These are phyloP conservation scores for Globisporangium megalacanthum DNA, from an alignment of 352 stramenopile genomes.

Conservation along the genomic window DNA sequence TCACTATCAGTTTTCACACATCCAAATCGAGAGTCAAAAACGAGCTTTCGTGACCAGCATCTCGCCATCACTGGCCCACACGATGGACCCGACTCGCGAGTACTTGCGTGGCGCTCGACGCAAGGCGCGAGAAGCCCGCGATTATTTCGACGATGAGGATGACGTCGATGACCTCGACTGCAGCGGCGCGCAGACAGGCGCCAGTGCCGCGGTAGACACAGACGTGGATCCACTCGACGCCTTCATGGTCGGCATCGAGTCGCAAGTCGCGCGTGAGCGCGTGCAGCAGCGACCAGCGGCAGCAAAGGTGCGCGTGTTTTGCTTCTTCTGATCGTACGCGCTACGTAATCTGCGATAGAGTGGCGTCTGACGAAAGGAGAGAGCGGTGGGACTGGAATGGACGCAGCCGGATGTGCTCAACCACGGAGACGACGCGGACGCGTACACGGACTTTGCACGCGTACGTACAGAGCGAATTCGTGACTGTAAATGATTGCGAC, in stretches of 20 bases:
- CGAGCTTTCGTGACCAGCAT: too few relatives aligned
- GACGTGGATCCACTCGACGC: constrained; percentile 82
- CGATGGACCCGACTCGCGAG: constrained; percentile 41
- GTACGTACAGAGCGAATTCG: not conserved
- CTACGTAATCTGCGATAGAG: not conserved
- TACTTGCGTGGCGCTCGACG: constrained; percentile 57
- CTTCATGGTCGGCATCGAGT: constrained; percentile 81
- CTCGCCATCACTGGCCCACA: not conserved
- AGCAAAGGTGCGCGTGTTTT: constrained; percentile 25
- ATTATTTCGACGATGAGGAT: constrained; percentile 41
- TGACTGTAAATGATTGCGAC: not conserved
- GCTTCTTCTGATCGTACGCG: too few relatives aligned
- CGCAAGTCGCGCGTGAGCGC: constrained; percentile 55
- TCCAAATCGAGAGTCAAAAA: too few relatives aligned
- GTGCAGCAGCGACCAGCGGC: constrained; percentile 15
- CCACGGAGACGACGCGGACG: constrained; percentile 19
- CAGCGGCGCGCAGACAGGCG: not conserved
- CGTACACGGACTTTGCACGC: constrained; percentile 18
- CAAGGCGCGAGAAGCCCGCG: constrained; percentile 41
- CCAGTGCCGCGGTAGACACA: constrained; percentile 9
- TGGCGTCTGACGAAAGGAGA: too few relatives aligned
- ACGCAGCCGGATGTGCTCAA: constrained; percentile 15
- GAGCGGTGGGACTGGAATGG: too few relatives aligned
- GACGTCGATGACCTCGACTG: not conserved
- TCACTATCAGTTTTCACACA: not conserved